Conservation (phyloP, 2,329 filamentous ascomycete genomes). For the Diatrype stigma region DNA sequence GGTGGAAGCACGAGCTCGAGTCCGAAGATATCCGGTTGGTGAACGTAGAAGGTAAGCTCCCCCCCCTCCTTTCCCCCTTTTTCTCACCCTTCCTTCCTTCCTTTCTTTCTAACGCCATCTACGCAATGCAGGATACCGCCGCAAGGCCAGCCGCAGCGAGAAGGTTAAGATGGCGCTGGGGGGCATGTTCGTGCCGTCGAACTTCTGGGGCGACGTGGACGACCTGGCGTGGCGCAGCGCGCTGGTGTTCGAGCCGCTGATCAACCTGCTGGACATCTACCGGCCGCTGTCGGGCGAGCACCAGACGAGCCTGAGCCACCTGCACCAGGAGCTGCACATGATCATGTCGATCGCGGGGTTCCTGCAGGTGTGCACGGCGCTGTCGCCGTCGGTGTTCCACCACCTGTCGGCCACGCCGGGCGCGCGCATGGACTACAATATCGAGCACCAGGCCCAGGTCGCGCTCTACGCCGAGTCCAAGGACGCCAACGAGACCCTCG, state of each 20-base stretch:
- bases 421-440: constrained; percentile 22
- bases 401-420: constrained; percentile 25
- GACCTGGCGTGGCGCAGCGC: constrained; percentile 27
- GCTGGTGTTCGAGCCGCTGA: constrained; percentile 32
- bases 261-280: constrained; percentile 26
- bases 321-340: constrained; percentile 23
- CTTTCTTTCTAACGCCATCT: too few relatives aligned
- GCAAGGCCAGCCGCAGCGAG: constrained; percentile 29
- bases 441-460: constrained; percentile 21
- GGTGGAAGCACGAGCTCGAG: constrained; percentile 23
- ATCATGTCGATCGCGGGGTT: constrained; percentile 24
- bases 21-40: constrained; percentile 27
- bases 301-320: constrained; percentile 3
- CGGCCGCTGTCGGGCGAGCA: background rate
- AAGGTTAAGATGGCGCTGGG: constrained; percentile 24
- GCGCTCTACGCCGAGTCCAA: constrained; percentile 18
- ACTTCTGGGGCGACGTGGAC: constrained; percentile 36
- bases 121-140: constrained; percentile 28
- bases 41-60: constrained; percentile 28
- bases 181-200: constrained; percentile 17
- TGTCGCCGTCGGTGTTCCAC: constrained; percentile 26
- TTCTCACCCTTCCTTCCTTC: too few relatives aligned
- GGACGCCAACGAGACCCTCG: constrained; percentile 10
- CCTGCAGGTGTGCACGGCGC: constrained; percentile 24
- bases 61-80: background rate